Evolutionary conservation across 2,329 filamentous ascomycete genomes (phyloP).

Genomic region (Myriosclerotinia curreyana): DNA sequence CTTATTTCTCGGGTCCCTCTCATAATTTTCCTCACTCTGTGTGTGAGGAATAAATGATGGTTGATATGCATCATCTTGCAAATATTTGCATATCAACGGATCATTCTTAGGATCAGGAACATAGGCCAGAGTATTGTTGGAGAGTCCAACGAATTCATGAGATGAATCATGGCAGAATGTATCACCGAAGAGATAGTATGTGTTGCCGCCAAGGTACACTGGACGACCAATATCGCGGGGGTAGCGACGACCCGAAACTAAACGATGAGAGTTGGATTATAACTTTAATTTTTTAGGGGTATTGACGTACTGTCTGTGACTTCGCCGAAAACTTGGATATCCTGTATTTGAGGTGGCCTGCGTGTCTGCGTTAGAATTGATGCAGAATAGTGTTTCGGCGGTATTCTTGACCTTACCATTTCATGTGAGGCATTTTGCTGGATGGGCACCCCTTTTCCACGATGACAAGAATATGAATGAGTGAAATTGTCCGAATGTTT

Average conservation of each 20-base stretch:
- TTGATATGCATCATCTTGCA: constrained; percentile 5
- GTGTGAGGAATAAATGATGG: constrained; percentile 12
- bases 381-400: background rate
- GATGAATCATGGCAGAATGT: constrained; percentile 15
- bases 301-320: background rate
- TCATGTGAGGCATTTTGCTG: constrained; percentile 6
- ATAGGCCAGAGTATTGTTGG: constrained; percentile 15
- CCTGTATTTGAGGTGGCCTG: constrained; percentile 10
- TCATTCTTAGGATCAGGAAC: constrained; percentile 6
- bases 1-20: background rate
- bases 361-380: background rate
- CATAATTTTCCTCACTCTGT: constrained; percentile 8
- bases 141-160: constrained; percentile 8
- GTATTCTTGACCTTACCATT: background rate
- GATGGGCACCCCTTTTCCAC: background rate
- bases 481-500: background rate
- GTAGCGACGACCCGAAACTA: constrained; percentile 12
- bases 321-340: constrained; percentile 1
- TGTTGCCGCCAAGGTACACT: constrained; percentile 10
- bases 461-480: background rate
- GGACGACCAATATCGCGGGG: constrained; percentile 16
- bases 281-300: background rate
- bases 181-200: constrained; percentile 19
- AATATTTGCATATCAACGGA: constrained; percentile 7
- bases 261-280: background rate